These are phyloP conservation scores for Dictyostelium discoideum DNA, from an alignment of 78 protist species.

Conservation along the genomic window dicty_2.7 NC_007089.4:5414001-5414500, in stretches of 20 bases:
- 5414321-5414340: constrained; percentile 15
- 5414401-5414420: background rate
- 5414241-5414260: background rate
- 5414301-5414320: constrained; percentile 6
- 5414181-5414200: constrained; percentile 33
- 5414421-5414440: background rate
- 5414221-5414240: background rate
- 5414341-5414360: constrained; percentile 6
- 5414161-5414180: background rate
- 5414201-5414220: background rate
- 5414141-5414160: background rate
- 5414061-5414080: constrained; percentile 13
- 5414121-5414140: background rate
- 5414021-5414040: background rate
- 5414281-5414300: background rate
- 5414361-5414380: background rate
- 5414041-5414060: background rate
- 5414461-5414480: background rate
- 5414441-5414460: constrained; percentile 5
- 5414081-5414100: constrained; percentile 36
- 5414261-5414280: background rate
- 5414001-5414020: background rate
- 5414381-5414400: background rate
- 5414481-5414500: background rate
- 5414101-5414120: background rate